phyloP scores from a whole-genome alignment of 2,329 filamentous ascomycete species.

The Pseudocercospora crystallina region DNA sequence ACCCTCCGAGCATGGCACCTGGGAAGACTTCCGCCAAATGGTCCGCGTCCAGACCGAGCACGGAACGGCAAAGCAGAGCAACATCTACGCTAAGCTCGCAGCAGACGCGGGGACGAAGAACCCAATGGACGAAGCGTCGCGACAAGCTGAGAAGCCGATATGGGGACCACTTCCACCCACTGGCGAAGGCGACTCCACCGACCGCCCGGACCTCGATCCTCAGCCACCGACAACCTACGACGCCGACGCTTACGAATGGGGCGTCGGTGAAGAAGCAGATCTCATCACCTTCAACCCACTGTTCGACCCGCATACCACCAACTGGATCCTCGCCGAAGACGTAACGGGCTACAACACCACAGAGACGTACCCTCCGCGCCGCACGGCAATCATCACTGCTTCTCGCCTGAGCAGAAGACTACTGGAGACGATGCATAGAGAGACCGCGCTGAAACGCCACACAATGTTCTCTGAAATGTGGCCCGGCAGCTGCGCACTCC shows the following conservation, averaged over 20 bases:
- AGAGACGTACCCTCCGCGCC: conserved; percentile 59
- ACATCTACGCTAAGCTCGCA: conserved; percentile 42
- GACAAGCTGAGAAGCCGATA: conserved; percentile 47
- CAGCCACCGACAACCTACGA: conserved; percentile 58
- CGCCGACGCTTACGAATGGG: conserved; percentile 60
- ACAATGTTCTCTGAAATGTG: conserved; percentile 82
- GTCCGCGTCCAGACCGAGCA: conserved; percentile 63
- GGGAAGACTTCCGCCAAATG: conserved; percentile 68
- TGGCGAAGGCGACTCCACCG: conserved; percentile 46
- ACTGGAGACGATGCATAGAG: conserved; percentile 71
- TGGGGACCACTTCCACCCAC: conserved; percentile 49
- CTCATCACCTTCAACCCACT: conserved; percentile 76
- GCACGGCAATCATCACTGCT: conserved; percentile 70
- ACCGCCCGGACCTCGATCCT: conserved; percentile 52
- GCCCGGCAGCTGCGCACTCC: conserved; percentile 67
- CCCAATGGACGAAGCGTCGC: conserved; percentile 42
- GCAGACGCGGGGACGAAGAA: conserved; percentile 35
- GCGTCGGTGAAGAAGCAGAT: conserved; percentile 70
- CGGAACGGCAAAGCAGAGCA: conserved; percentile 48
- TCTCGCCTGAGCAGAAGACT: conserved; percentile 66
- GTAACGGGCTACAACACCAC: conserved; percentile 65
- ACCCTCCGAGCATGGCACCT: conserved; percentile 66
- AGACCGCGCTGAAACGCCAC: conserved; percentile 66
- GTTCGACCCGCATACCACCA: conserved; percentile 69
- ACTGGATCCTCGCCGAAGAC: conserved; percentile 71